Evolutionary conservation across 768 basidiomycete species (phyloP), one percentile per base, ranked within the genome.

Genomic region (Roridomyces roridus): DNA sequence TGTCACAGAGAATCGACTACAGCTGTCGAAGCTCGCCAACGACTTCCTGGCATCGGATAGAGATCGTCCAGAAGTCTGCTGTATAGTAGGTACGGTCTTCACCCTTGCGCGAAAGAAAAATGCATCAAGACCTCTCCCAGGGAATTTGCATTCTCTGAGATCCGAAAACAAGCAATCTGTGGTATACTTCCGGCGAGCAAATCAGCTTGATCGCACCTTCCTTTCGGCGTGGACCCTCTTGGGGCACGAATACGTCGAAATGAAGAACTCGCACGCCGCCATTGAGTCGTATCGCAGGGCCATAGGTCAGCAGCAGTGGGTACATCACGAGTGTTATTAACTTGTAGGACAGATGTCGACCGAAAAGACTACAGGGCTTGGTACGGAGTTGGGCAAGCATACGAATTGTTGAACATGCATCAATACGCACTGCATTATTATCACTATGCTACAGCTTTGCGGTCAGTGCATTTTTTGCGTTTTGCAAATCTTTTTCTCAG

Each of bases 191-290:
- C 83, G 89, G 60, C 84, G 96, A 56, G 94, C 96, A 8, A 91
- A 95, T n/a, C 89, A 96, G 67, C 84, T 99, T 43, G 96, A 99
- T 71, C 85, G 92, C 51, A 95, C 91, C 2, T 98, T 95, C 73
- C 81, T 98, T 41, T 92, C 95, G 7, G 97, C 97, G 6, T 99
- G 97, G 97, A 98, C 96, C 5, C 76, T 99, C 60, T 95, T 99
- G 94, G 97, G 97, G 1, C 97, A 99, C 67, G 97, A 98, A 73
- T 98, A 92, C 66, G 91, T 99, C 40, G 97, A 99, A 75, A 88
- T 97, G 88, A 98, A 98, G 76, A 98, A 99, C 72, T 94, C 94
- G 5, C 96, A 98, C 78, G 97, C 97, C 2, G 96, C 97, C 15
- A 97, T 98, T 51, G 97, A 98, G 74, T 92, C 95, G 10, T 99